Percentiles rank a stretch among this genome's conserved stretches.
These are phyloP conservation scores for Talaromyces atroroseus DNA, from an alignment of 2,329 filamentous ascomycete species.

Conservation along the genomic window DNA sequence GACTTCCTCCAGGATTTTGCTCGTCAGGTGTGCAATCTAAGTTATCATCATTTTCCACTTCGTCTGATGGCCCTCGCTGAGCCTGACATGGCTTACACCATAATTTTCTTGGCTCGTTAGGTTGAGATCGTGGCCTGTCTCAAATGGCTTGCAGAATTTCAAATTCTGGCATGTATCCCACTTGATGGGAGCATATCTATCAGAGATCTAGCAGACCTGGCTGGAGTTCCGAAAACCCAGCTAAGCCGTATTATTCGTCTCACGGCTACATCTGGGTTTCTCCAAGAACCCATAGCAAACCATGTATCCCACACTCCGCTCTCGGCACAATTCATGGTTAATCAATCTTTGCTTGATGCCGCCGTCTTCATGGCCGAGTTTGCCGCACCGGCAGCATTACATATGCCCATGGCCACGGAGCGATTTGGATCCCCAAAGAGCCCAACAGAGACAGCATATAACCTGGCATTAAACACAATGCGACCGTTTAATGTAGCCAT, in stretches of 20 bases:
- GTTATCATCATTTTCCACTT: too few relatives aligned
- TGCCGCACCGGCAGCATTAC: conserved; percentile 30
- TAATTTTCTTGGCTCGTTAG: too few relatives aligned
- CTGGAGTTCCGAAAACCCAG: conserved; percentile 34
- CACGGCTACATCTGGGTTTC: conserved; percentile 31
- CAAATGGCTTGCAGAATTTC: conserved; percentile 42
- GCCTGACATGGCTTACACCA: too few relatives aligned
- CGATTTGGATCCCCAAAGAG: too few relatives aligned
- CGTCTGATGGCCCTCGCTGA: too few relatives aligned
- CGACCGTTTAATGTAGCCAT: too few relatives aligned
- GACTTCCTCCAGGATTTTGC: too few relatives aligned
- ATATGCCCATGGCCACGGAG: conserved; percentile 20
- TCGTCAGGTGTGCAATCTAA: too few relatives aligned
- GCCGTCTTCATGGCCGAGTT: conserved; percentile 35
- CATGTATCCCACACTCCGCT: conserved; percentile 36
- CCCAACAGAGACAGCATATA: too few relatives aligned
- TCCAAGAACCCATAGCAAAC: conserved; percentile 28
- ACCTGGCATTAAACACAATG: too few relatives aligned
- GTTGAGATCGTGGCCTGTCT: too few relatives aligned
- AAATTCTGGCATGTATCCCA: conserved; percentile 44
- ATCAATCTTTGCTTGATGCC: conserved; percentile 32
- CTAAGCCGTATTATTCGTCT: conserved; percentile 34
- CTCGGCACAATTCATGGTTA: conserved; percentile 34
- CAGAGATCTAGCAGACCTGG: conserved; percentile 40
- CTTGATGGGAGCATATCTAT: conserved; percentile 29